Evolutionary conservation across 176 grass and related monocot species (phyloP).

Genomic region (Olyra latifolia): DNA sequence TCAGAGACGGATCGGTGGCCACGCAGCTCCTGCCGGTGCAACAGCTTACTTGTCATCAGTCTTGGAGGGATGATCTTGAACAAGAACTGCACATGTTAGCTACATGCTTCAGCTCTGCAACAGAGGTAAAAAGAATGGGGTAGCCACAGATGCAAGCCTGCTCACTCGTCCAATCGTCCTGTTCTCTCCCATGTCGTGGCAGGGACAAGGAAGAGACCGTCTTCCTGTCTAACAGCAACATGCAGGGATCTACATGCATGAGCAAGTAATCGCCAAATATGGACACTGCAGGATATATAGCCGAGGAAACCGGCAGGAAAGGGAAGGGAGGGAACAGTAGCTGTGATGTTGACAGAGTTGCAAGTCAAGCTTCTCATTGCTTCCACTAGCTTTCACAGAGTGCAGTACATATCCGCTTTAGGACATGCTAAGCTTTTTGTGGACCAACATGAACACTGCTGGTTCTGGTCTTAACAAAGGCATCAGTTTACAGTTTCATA

Average conservation of each 20-base stretch:
- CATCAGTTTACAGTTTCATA: constrained; percentile 17
- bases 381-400: constrained; percentile 27
- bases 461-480: constrained; percentile 29
- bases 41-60: constrained; percentile 62
- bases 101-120: constrained; percentile 30
- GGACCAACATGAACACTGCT: constrained; percentile 35
- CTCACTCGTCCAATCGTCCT: constrained; percentile 56
- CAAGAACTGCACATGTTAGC: constrained; percentile 34
- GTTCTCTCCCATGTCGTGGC: constrained; percentile 50
- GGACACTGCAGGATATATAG: constrained; percentile 52
- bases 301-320: constrained; percentile 44
- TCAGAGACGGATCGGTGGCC: constrained; percentile 51
- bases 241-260: constrained; percentile 40
- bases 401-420: constrained; percentile 1
- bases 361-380: constrained; percentile 33
- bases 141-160: constrained; percentile 23
- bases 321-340: constrained; percentile 36
- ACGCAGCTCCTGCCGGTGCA: constrained; percentile 40
- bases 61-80: constrained; percentile 70
- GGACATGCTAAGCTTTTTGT: constrained; percentile 43
- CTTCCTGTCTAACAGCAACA: constrained; percentile 32
- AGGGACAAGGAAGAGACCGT: constrained; percentile 31
- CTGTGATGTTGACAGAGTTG: constrained; percentile 56
- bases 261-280: constrained; percentile 42
- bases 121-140: constrained; percentile 17